These are phyloP conservation scores for Lepidium campestre DNA, from an alignment of 441 rosid species.

Conservation along the genomic window DNA sequence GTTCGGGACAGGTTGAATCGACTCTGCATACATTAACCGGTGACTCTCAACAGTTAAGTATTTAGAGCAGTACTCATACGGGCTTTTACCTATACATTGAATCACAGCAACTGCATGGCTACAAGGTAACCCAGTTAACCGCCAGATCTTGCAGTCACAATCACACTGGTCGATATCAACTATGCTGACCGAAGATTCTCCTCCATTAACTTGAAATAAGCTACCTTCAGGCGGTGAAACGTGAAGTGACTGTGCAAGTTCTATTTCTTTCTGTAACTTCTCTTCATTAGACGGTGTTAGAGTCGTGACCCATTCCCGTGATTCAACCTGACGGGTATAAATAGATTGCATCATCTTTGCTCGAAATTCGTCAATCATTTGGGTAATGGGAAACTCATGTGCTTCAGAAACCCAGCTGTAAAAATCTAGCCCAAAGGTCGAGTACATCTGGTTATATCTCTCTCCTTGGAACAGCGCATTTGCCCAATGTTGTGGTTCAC, in stretches of 20 bases:
- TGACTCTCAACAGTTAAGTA: constrained; percentile 50
- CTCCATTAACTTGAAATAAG: constrained; percentile 49
- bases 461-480: constrained; percentile 57
- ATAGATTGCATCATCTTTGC: constrained; percentile 70
- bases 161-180: constrained; percentile 53
- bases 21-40: constrained; percentile 49
- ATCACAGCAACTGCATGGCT: constrained; percentile 64
- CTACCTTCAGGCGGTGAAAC: constrained; percentile 38
- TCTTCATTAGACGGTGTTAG: constrained; percentile 69
- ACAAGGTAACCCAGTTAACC: constrained; percentile 58
- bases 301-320: constrained; percentile 51
- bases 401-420: constrained; percentile 76
- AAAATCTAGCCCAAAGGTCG: constrained; percentile 54
- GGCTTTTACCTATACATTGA: constrained; percentile 37
- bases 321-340: constrained; percentile 45
- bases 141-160: constrained; percentile 68
- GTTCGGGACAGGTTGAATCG: constrained; percentile 66
- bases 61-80: constrained; percentile 59
- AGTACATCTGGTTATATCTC: constrained; percentile 56
- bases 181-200: constrained; percentile 37
- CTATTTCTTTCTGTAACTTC: constrained; percentile 44
- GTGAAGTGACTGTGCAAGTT: constrained; percentile 33
- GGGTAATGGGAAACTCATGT: constrained; percentile 64
- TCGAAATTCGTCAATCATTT: constrained; percentile 55
- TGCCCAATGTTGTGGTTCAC: constrained; percentile 78